A percentile compares a stretch with the other conserved stretches of the same genome.
Evolutionary conservation across 306 rosid species (phyloP).

Genomic region (Fagus sylvatica): DNA sequence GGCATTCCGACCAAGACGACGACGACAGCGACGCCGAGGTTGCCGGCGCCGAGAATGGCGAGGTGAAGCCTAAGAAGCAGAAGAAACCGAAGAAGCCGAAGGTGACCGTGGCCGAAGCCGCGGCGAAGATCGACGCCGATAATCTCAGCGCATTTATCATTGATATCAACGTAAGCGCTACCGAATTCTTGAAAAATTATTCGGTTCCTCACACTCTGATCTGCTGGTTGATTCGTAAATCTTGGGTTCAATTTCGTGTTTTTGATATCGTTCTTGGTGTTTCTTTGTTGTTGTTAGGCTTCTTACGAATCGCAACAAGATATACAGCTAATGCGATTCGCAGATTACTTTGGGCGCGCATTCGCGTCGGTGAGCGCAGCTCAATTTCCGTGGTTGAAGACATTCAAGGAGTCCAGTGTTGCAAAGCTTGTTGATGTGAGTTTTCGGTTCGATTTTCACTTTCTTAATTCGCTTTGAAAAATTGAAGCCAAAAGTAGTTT

Average conservation of each 20-base stretch:
- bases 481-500: background rate
- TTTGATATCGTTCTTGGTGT: too few species aligned
- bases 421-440: conserved; percentile 67
- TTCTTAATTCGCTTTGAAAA: background rate
- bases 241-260: conserved; percentile 5
- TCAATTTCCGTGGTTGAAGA: conserved; percentile 83
- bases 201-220: background rate
- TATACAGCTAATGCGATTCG: conserved; percentile 65
- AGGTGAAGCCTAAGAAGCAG: conserved; percentile 40
- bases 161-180: conserved; percentile 52
- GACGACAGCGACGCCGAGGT: conserved; percentile 33
- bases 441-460: background rate
- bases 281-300: conserved; percentile 27
- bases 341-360: conserved; percentile 74
- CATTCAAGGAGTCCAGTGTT: conserved; percentile 62
- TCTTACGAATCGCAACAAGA: conserved; percentile 63
- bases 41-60: conserved; percentile 24
- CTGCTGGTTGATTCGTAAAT: conserved; percentile 9
- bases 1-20: conserved; percentile 36
- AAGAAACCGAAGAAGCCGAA: conserved; percentile 59
- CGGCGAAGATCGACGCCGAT: conserved; percentile 51
- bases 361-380: conserved; percentile 57
- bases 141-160: conserved; percentile 55
- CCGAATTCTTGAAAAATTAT: background rate
- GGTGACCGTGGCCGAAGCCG: conserved; percentile 61